These are phyloP conservation scores for Ramaria sp. DNA, from an alignment of 768 basidiomycete genomes.

Conservation along the genomic window DNA sequence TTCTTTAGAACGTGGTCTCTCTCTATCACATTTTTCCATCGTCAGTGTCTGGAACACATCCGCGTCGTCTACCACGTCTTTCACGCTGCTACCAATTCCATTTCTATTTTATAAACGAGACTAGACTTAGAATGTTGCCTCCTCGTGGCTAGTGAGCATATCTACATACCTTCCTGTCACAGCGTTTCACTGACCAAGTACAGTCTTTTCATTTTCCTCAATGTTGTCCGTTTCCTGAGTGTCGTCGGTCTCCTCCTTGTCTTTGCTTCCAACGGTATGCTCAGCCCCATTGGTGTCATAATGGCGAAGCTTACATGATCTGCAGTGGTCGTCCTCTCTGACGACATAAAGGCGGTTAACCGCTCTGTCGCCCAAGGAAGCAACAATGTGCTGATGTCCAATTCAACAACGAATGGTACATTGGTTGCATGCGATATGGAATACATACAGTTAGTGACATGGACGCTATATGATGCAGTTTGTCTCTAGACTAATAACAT, in stretches of 20 bases:
- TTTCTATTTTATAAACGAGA: neutral
- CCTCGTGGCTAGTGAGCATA: slow-evolving; percentile 34
- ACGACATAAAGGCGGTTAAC: slow-evolving; percentile 69
- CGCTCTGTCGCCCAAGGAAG: slow-evolving; percentile 32
- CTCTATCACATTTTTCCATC: neutral
- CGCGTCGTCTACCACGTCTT: neutral
- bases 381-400: slow-evolving; percentile 19
- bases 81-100: neutral
- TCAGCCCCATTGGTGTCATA: slow-evolving; percentile 10
- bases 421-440: slow-evolving; percentile 43
- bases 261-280: slow-evolving; percentile 46
- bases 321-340: slow-evolving; percentile 56
- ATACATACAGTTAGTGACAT: slow-evolving; percentile 56
- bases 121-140: slow-evolving; percentile 25
- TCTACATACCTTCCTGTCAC: neutral
- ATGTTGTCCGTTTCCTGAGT: slow-evolving; percentile 66
- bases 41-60: slow-evolving; percentile 7
- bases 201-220: slow-evolving; percentile 61
- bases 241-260: slow-evolving; percentile 72
- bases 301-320: slow-evolving; percentile 6
- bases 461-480: neutral
- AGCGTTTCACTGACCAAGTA: neutral
- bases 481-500: neutral
- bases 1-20: neutral
- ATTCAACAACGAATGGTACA: slow-evolving; percentile 23